phyloP scores from a whole-genome alignment of 2,329 filamentous ascomycete species.

The Trichoderma afroharzianum region DNA sequence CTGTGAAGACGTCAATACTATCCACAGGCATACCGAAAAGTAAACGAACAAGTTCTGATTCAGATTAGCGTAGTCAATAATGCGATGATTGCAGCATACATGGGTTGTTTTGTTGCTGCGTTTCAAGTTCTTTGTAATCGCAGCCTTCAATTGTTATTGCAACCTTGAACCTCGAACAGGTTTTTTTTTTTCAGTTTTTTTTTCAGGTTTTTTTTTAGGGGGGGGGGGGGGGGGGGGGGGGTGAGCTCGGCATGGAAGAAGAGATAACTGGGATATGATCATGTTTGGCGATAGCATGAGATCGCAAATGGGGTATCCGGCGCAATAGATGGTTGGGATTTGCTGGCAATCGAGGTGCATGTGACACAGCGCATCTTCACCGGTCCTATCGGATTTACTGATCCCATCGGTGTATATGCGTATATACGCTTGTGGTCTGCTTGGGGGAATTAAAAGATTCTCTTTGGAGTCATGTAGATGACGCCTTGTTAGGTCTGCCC shows the following conservation, averaged over 20 bases:
- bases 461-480: neutral
- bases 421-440: neutral
- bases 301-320: rapidly evolving
- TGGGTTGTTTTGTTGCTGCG: no score
- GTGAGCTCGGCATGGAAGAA: neutral
- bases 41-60: no score
- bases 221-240: no score
- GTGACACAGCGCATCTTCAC: neutral
- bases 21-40: no score
- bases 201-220: no score
- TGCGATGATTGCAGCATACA: no score
- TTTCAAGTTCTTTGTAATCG: no score
- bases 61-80: no score
- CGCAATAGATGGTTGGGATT: neutral
- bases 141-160: no score
- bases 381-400: neutral
- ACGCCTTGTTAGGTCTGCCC: neutral
- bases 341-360: neutral
- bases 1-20: no score
- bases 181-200: no score
- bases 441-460: neutral
- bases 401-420: neutral
- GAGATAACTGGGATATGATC: neutral
- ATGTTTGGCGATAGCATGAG: neutral
- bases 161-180: no score